phyloP scores from a whole-genome alignment of 306 rosid species.

The Crotalaria pallida region DNA sequence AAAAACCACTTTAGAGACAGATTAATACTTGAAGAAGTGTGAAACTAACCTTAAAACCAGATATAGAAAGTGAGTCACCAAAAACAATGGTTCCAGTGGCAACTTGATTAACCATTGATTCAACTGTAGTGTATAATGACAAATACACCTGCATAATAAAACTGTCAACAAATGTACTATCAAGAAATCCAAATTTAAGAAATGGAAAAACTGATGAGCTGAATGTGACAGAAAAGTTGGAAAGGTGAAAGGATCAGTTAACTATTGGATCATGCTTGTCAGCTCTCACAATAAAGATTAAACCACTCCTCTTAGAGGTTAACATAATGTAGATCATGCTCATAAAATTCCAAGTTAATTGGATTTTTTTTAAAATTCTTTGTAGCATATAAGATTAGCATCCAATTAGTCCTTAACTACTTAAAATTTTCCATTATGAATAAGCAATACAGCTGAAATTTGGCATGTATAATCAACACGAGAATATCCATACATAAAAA shows the following conservation, averaged over 20 bases:
- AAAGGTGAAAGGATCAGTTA: no score
- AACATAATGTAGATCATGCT: background rate
- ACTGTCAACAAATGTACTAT: background rate
- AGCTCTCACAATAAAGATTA: background rate
- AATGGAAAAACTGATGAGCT: background rate
- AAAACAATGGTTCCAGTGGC: constrained; percentile 47
- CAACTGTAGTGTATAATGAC: constrained; percentile 74
- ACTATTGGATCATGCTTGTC: background rate
- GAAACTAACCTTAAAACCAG: constrained; percentile 64
- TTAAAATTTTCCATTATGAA: background rate
- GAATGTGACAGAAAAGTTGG: background rate
- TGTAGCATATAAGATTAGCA: background rate
- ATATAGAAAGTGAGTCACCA: constrained; percentile 66
- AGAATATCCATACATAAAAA: background rate
- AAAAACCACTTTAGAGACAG: background rate
- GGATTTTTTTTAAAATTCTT: background rate
- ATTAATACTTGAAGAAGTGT: background rate
- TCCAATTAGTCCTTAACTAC: background rate
- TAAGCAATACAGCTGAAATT: background rate
- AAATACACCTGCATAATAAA: constrained; percentile 65
- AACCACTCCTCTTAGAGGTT: background rate
- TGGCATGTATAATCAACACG: background rate
- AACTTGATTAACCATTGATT: constrained; percentile 74
- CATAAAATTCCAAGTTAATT: constrained; percentile 6
- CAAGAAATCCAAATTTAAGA: constrained; percentile 10